phyloP scores from a whole-genome alignment of 352 stramenopile genomes.

The Pythium dissimile region DNA sequence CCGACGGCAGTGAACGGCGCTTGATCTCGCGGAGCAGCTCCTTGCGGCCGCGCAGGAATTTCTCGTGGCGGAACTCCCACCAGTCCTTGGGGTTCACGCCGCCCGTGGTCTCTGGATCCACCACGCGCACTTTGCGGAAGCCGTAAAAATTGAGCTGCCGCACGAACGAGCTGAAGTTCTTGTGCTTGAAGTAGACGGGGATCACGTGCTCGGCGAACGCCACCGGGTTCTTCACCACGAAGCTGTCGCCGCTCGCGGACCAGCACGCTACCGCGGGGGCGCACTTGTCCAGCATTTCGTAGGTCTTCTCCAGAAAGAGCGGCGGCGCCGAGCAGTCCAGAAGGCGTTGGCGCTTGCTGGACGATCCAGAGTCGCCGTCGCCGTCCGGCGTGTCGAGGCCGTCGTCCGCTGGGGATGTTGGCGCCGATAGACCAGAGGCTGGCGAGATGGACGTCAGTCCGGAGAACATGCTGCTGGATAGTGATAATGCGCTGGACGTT shows the following conservation, averaged over 20 bases:
- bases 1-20: conserved; percentile 36
- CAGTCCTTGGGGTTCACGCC: conserved; percentile 53
- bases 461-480: not conserved
- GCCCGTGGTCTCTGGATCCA: conserved; percentile 34
- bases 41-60: conserved; percentile 66
- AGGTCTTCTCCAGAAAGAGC: conserved; percentile 89
- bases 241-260: conserved; percentile 73
- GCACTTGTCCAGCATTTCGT: conserved; percentile 86
- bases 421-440: conserved; percentile 29
- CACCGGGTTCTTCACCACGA: conserved; percentile 86
- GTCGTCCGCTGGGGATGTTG: conserved; percentile 32
- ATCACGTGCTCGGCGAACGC: conserved; percentile 86
- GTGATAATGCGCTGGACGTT: not conserved
- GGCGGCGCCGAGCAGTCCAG: conserved; percentile 17
- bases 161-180: conserved; percentile 91
- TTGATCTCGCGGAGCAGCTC: conserved; percentile 79
- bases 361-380: conserved; percentile 15
- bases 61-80: conserved; percentile 87
- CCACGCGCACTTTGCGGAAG: conserved; percentile 79
- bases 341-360: conserved; percentile 14
- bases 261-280: conserved; percentile 69
- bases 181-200: conserved; percentile 91
- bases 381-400: conserved; percentile 29
- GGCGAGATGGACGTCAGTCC: conserved; percentile 16
- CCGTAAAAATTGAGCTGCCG: conserved; percentile 92